phyloP scores from a whole-genome alignment of 306 rosid genomes.

The Begonia fuchsioides region DNA sequence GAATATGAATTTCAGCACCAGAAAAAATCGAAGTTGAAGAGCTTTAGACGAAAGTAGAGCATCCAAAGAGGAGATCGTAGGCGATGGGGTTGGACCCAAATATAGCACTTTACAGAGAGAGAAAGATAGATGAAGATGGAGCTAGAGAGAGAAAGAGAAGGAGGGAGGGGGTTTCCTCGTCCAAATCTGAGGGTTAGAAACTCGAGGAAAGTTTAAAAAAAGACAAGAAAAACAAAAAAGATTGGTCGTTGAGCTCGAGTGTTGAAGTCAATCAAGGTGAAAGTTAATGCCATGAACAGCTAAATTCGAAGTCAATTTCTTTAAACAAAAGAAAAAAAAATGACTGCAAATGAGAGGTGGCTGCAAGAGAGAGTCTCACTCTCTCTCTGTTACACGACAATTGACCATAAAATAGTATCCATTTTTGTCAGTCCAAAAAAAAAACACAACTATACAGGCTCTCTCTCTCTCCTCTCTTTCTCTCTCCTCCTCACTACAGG shows the following conservation, averaged over 20 bases:
- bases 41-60: constrained; percentile 8
- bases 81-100: background rate
- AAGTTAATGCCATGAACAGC: no score
- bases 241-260: background rate
- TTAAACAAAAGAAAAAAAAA: no score
- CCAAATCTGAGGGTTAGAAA: constrained; percentile 4
- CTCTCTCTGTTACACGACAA: constrained; percentile 6
- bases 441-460: background rate
- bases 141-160: constrained; percentile 4
- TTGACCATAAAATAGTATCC: background rate
- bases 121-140: background rate
- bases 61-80: constrained; percentile 1
- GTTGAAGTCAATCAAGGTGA: no score
- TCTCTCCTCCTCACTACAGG: constrained; percentile 2
- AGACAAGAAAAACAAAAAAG: background rate
- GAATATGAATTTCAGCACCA: background rate
- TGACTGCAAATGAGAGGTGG: background rate
- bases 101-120: background rate
- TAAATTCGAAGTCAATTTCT: no score
- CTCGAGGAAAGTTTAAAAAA: background rate
- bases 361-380: constrained; percentile 1
- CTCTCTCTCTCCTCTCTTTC: background rate
- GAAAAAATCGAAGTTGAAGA: constrained; percentile 13
- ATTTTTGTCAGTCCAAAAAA: background rate
- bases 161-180: constrained; percentile 2